A percentile compares a stretch with the other conserved stretches of the same genome.
Evolutionary conservation across 164 flowering plant genomes (phyloP).

Genomic region (Hamamelis virginiana): DNA sequence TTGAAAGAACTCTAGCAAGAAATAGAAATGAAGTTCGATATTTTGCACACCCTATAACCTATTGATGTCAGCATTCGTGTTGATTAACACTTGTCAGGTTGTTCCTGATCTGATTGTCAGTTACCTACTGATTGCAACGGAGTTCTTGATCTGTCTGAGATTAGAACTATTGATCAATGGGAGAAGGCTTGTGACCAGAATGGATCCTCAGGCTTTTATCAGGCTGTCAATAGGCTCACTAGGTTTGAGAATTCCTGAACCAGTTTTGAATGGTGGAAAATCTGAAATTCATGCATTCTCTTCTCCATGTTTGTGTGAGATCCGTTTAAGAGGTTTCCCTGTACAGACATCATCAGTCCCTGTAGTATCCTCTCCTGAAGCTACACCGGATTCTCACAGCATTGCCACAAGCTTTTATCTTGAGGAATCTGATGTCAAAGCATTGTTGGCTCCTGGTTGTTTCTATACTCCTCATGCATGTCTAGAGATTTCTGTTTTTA

Average conservation of each 20-base stretch:
- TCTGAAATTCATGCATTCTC: slow-evolving; percentile 38
- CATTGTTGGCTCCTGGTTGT: slow-evolving; percentile 62
- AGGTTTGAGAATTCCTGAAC: slow-evolving; percentile 58
- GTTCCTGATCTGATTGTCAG: neutral
- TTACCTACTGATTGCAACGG: slow-evolving; percentile 13
- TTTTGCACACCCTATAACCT: neutral
- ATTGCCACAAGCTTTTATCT: slow-evolving; percentile 79
- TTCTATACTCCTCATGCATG: slow-evolving; percentile 60
- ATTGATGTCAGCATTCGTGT: neutral
- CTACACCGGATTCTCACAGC: slow-evolving; percentile 50
- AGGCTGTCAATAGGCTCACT: slow-evolving; percentile 78
- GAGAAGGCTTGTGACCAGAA: slow-evolving; percentile 39
- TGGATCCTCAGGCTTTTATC: slow-evolving; percentile 88
- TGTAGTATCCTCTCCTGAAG: slow-evolving; percentile 59
- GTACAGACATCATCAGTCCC: slow-evolving; percentile 68
- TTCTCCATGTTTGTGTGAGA: slow-evolving; percentile 69
- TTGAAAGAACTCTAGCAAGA: neutral
- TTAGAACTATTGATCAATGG: slow-evolving; percentile 30
- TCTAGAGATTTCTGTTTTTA: slow-evolving; percentile 66
- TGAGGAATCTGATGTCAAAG: slow-evolving; percentile 73
- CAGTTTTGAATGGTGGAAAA: slow-evolving; percentile 35
- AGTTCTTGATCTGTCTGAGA: slow-evolving; percentile 9
- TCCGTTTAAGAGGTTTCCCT: slow-evolving; percentile 84
- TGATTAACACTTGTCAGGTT: neutral
- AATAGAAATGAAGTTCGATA: neutral